Evolutionary conservation across 139 green algal species (phyloP).

Genomic region (Closterium sp.): DNA sequence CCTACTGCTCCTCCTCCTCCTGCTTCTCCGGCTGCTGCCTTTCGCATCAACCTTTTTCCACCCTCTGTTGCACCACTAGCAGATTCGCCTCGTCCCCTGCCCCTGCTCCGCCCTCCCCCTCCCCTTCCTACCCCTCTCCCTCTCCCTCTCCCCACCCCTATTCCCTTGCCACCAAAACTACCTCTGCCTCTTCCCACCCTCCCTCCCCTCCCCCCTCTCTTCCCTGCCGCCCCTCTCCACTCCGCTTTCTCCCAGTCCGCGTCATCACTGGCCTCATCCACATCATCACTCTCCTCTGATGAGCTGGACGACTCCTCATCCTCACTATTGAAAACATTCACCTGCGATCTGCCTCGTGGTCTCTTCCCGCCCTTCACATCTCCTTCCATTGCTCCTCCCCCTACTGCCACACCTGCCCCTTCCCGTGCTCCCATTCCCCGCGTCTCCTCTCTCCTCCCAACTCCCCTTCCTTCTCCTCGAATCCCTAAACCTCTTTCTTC

Average conservation of each 20-base stretch:
- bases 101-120: background rate
- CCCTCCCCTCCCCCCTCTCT: background rate
- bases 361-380: background rate
- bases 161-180: background rate
- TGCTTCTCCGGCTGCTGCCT: background rate
- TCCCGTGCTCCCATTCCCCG: too few species aligned
- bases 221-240: background rate
- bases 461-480: background rate
- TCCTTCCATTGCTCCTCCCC: background rate
- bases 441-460: background rate
- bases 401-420: too few species aligned
- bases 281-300: background rate
- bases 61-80: background rate
- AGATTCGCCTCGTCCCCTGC: background rate
- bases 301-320: background rate
- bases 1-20: background rate
- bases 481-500: background rate
- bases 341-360: background rate
- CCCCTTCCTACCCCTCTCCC: background rate
- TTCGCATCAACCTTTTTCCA: background rate
- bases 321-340: background rate
- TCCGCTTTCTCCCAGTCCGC: background rate
- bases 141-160: background rate
- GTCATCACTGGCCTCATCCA: background rate
- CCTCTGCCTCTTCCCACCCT: background rate